Evolutionary conservation across 176 grass and related monocot genomes (phyloP).

Genomic region (Dactylis glomerata): DNA sequence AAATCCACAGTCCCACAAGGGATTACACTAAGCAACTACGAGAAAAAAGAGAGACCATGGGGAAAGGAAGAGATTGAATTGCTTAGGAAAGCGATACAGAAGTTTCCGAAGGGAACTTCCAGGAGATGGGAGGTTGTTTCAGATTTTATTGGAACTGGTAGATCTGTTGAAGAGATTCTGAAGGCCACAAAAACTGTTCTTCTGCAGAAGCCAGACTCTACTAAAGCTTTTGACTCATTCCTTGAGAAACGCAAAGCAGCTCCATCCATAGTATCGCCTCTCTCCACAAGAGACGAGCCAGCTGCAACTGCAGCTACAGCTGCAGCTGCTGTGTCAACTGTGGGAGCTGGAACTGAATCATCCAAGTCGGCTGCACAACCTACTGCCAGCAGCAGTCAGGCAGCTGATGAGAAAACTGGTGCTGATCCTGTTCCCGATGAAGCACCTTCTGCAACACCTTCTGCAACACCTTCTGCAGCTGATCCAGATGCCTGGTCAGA

Average conservation of each 20-base stretch:
- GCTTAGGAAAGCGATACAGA: constrained; percentile 94
- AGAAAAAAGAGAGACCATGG: constrained; percentile 92
- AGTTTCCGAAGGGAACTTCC: constrained; percentile 89
- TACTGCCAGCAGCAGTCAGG: constrained; percentile 24
- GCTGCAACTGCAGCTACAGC: constrained; percentile 13
- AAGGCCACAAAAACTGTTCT: constrained; percentile 93
- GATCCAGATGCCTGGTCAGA: constrained; percentile 87
- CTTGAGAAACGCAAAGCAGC: constrained; percentile 94
- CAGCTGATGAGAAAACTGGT: constrained; percentile 30
- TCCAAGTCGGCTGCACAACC: constrained; percentile 27
- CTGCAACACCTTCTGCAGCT: constrained; percentile 13
- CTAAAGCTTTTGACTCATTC: constrained; percentile 96
- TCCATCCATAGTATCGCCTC: constrained; percentile 63
- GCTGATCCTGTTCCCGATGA: constrained; percentile 36
- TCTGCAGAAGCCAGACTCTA: constrained; percentile 90
- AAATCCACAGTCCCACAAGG: constrained; percentile 33
- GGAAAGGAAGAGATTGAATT: constrained; percentile 90
- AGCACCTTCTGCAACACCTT: constrained; percentile 22
- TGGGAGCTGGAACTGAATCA: constrained; percentile 32
- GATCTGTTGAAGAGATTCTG: constrained; percentile 95
- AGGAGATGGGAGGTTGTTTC: constrained; percentile 95
- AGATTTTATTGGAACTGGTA: constrained; percentile 78
- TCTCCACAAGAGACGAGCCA: constrained; percentile 64
- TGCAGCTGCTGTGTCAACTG: not conserved
- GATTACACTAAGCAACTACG: constrained; percentile 37